Evolutionary conservation across 148 eudicot genomes (phyloP).

Genomic region (Rhododendron ferrugineum): DNA sequence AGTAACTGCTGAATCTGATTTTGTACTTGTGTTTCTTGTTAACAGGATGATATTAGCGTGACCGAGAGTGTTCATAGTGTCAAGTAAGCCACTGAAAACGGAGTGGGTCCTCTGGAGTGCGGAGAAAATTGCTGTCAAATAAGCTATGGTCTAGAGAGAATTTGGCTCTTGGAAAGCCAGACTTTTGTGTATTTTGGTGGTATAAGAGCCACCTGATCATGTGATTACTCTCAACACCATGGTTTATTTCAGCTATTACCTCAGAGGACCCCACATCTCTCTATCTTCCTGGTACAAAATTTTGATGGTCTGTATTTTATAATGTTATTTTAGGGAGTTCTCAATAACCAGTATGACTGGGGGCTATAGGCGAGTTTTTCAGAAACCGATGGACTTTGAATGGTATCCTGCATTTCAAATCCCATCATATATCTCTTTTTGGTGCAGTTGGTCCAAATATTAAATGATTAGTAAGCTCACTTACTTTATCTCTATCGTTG

Average conservation of each 20-base stretch:
- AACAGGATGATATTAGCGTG: conserved; percentile 79
- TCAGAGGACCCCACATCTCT: neutral
- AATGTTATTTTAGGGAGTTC: conserved; percentile 55
- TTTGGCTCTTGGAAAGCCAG: neutral
- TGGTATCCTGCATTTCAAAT: conserved; percentile 43
- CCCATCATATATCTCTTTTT: neutral
- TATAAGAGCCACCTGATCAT: neutral
- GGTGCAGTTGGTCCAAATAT: neutral
- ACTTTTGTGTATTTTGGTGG: too few species aligned
- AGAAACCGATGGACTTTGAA: conserved; percentile 71
- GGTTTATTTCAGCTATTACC: neutral
- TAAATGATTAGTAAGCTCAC: neutral
- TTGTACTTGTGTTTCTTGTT: neutral
- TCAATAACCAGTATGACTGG: conserved; percentile 86
- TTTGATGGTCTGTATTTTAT: neutral
- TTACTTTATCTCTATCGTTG: neutral
- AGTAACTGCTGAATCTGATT: neutral
- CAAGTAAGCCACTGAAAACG: conserved; percentile 46
- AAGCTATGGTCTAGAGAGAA: neutral
- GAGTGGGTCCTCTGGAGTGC: conserved; percentile 1
- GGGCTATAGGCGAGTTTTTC: conserved; percentile 81
- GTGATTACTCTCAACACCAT: neutral
- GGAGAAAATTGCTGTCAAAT: neutral
- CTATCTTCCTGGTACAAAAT: neutral
- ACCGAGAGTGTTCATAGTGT: conserved; percentile 60